These are phyloP conservation scores for Pichia sp. DNA, from an alignment of 1,139 yeast species.

Conservation along the genomic window DNA sequence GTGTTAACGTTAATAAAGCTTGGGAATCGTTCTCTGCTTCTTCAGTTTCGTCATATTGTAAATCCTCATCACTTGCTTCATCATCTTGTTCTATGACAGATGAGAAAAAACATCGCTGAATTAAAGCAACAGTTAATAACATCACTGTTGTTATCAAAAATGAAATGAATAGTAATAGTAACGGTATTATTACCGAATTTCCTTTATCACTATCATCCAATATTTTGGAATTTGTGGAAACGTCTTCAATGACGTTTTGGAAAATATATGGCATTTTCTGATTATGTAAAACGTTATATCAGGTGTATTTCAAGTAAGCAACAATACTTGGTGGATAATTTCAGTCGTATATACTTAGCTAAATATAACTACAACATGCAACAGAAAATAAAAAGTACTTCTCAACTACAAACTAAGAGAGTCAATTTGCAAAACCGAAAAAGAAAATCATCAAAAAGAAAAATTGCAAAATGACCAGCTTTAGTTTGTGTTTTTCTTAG, in stretches of 20 bases:
- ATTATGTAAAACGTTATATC: too few species aligned
- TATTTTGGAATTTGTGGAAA: background rate
- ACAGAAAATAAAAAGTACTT: too few species aligned
- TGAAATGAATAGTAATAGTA: slow-evolving; percentile 18
- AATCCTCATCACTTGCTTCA: slow-evolving; percentile 42
- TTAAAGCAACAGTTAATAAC: slow-evolving; percentile 11
- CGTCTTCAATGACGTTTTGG: background rate
- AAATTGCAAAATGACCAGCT: background rate
- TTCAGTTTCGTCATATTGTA: slow-evolving; percentile 46
- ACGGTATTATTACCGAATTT: slow-evolving; percentile 15
- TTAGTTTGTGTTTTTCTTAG: too few species aligned
- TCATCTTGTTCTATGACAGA: slow-evolving; percentile 16
- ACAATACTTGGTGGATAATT: background rate
- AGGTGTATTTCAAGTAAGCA: background rate
- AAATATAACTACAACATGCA: too few species aligned
- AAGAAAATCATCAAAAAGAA: too few species aligned
- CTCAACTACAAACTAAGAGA: too few species aligned
- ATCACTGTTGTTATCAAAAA: slow-evolving; percentile 18
- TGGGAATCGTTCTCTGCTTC: slow-evolving; percentile 56
- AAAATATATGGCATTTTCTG: background rate
- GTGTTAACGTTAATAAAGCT: slow-evolving; percentile 54
- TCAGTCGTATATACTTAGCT: background rate
- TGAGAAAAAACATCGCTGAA: slow-evolving; percentile 12
- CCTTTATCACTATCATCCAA: background rate
- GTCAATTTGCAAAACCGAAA: too few species aligned